phyloP scores from a whole-genome alignment of 2,329 filamentous ascomycete species.

The Paraconiothyrium brasiliense region DNA sequence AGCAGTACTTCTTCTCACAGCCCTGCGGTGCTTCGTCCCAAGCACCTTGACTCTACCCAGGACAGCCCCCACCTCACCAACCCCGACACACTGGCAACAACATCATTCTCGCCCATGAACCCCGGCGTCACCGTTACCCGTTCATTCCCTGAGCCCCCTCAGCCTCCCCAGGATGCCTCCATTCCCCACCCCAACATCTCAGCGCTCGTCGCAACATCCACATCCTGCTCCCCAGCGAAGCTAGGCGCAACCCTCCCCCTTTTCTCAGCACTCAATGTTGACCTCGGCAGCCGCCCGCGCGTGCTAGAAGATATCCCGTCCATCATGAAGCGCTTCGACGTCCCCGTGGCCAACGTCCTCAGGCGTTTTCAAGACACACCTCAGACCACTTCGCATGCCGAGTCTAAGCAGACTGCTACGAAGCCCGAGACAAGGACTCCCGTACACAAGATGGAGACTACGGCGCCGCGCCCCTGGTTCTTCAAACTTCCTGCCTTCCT shows the following conservation, averaged over 20 bases:
- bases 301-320: not conserved
- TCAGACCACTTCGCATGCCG: not conserved
- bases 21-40: not conserved
- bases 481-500: conserved; percentile 22
- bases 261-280: not conserved
- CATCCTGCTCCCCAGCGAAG: not conserved
- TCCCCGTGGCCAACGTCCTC: not conserved
- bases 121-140: not conserved
- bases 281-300: not conserved
- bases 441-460: not conserved
- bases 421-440: not conserved
- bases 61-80: not conserved
- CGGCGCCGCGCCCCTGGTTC: conserved; percentile 20
- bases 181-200: not conserved
- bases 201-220: not conserved
- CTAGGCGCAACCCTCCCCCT: not conserved
- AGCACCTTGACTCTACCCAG: not conserved
- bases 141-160: not conserved
- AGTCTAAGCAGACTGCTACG: not conserved
- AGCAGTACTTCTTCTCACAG: not conserved
- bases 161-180: not conserved
- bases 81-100: not conserved
- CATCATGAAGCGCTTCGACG: not conserved
- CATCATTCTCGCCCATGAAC: not conserved
- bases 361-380: not conserved